Conservation (phyloP, 1,284 basidiomycete species). For the Ceratobasidium sp. region DNA sequence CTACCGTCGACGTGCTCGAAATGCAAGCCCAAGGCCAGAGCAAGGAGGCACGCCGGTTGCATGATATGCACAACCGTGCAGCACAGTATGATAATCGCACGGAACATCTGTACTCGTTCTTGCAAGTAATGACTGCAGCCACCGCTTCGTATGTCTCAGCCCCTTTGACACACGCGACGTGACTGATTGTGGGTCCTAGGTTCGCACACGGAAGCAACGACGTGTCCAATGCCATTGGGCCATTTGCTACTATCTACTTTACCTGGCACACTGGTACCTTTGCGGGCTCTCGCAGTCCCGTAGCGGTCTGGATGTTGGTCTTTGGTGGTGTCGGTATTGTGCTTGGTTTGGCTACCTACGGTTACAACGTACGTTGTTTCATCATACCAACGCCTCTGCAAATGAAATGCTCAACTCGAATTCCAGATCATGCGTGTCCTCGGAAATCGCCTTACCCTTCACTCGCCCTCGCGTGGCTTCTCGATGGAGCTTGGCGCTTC, state of each 20-base stretch:
- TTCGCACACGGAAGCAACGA: constrained; percentile 48
- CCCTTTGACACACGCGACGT: constrained; percentile 34
- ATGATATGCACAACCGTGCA: constrained; percentile 50
- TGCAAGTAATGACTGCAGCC: constrained; percentile 58
- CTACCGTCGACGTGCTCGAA: constrained; percentile 50
- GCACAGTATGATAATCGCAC: constrained; percentile 55
- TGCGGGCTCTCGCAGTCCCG: constrained; percentile 47
- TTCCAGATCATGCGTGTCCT: constrained; percentile 49
- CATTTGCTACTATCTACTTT: constrained; percentile 53
- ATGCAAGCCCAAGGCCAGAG: constrained; percentile 49
- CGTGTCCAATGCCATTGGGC: constrained; percentile 52
- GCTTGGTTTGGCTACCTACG: constrained; percentile 55
- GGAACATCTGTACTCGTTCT: constrained; percentile 57
- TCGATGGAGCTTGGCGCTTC: constrained; percentile 56
- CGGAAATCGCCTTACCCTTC: constrained; percentile 55
- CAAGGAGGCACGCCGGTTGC: constrained; percentile 49
- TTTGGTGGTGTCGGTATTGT: constrained; percentile 52
- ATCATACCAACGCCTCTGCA: constrained; percentile 20
- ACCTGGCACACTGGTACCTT: constrained; percentile 50
- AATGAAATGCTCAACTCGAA: constrained; percentile 34
- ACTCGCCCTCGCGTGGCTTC: constrained; percentile 56
- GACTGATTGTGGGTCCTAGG: background rate
- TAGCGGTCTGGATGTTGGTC: constrained; percentile 55
- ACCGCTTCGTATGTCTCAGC: constrained; percentile 54
- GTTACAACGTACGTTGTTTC: constrained; percentile 46